Evolutionary conservation across 257 asterid genomes (phyloP), one percentile per base, ranked within the genome.

Genomic region (Solanum boliviense): DNA sequence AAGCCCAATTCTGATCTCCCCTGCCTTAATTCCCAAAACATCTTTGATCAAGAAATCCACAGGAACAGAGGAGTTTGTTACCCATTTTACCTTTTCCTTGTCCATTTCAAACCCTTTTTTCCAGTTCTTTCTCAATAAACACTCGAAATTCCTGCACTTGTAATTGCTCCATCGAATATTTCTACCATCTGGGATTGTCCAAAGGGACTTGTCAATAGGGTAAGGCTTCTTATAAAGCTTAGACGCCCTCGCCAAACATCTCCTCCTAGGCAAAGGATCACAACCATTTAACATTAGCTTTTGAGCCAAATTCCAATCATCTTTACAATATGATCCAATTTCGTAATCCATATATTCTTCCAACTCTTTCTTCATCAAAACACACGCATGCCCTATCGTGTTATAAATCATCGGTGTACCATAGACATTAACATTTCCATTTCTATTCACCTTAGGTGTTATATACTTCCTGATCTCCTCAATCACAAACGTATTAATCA

Each of bases 131-230:
- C 98, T 92, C 10, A 94, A 90, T 16, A 95, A 87, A 89, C 99
- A 95, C 89, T 90, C 95, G 18, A 93, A 96, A 88, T 95, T 92
- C 27, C 95, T 71, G 84, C 99, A 96, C 39, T 87, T 93, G 58
- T 95, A 96, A 72, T 95, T 95, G 89, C 96, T 95, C 99, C 98
- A 95, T 89, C 98, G 84, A n/a, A 95, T 98, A 70, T 96, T 96
- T 67, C 98, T 90, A 4, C 99, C 98, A 36, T 95, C 98, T 0
- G 99, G 99, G 20, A 92, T 84, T 23, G 84, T 91, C 98, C 99
- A 95, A 0, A 94, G 95, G 88, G 99, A 96, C 93, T 95, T 96
- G 48, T 96, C 94, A 5, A 93, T 94, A 11, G 99, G 89, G 76
- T 92, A 94, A 15, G 99, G 99, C 89, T 87, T 92, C 27, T 88